These are phyloP conservation scores for Exutisphaerella laricina DNA, from an alignment of 2,329 filamentous ascomycete genomes.

Conservation along the genomic window DNA sequence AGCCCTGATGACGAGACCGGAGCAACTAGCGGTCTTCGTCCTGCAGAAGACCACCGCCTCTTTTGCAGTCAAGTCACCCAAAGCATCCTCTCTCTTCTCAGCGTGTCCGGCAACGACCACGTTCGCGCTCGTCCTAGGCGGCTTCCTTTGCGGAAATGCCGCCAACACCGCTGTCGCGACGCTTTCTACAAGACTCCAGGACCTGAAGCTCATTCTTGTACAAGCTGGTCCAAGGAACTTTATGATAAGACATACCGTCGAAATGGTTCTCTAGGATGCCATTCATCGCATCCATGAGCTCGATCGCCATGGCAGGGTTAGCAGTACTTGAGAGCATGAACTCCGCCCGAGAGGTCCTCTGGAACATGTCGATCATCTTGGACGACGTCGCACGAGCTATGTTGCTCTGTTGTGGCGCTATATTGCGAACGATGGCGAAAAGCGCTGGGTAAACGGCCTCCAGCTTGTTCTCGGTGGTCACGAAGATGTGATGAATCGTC, in stretches of 20 bases:
- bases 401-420: slow-evolving; percentile 75
- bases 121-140: not conserved
- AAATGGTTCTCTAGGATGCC: slow-evolving; percentile 78
- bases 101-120: not conserved
- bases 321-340: slow-evolving; percentile 89
- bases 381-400: slow-evolving; percentile 69
- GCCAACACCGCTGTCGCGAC: not conserved
- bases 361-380: slow-evolving; percentile 81
- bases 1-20: not conserved
- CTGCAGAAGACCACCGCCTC: slow-evolving; percentile 4
- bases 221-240: not conserved
- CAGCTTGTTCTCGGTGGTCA: slow-evolving; percentile 68
- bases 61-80: not conserved
- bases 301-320: slow-evolving; percentile 75
- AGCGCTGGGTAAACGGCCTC: slow-evolving; percentile 81
- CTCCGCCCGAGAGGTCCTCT: slow-evolving; percentile 86
- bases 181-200: too few species aligned
- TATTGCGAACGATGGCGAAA: slow-evolving; percentile 87
- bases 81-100: not conserved
- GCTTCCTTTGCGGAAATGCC: not conserved
- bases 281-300: slow-evolving; percentile 82
- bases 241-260: slow-evolving; percentile 21
- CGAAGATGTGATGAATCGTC: slow-evolving; percentile 89
- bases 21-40: not conserved
- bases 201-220: too few species aligned